Base-by-base conservation (phyloP, 495 filamentous ascomycete species). In the Penicillium turbatum region DNA sequence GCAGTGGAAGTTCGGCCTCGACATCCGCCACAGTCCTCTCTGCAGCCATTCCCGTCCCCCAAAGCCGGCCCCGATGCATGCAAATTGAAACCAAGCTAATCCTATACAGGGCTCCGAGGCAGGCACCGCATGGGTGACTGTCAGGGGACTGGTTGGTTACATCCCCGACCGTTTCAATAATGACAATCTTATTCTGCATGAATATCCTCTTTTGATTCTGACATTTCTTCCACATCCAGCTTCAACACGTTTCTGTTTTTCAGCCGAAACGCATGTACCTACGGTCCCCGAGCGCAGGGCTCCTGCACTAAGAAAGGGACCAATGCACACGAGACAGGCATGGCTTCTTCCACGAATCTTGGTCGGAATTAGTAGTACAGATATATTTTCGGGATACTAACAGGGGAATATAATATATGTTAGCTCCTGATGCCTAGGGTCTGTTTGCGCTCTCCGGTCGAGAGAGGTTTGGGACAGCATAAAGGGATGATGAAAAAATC, bases 261-360 rank as follows among this genome's bases (percentile, higher is more conserved):
- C 15, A 30, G 17, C 24, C 32, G 19, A 21, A 9, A 34, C 16
- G 32, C 31, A 49, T 53, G 50, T 26, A 48, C 36, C 35, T 19
- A 29, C 19, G 34, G 41, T 27, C 41, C 30, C 50, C 42, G 36
- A 46, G 40, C 53, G 42, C 48, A n/a, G n/a, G n/a, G n/a, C 57
- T 49, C 56, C 45, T 55, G 27, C 39, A 45, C 31, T 27, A 32
- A 3, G 37, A 31, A 48, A 41, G 43, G 37, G 53, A 60, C 38
- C 54, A 27, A 45, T 54, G 55, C 59, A 51, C 51, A 34, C 39
- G 45, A 43, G 27, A 26, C 6, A 9, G 34, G n/a, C 15, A 45
- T 46, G 16, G 51, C n/a, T 31, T 30, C 21, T 37, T n/a, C 41
- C 35, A 37, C 35, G n/a, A 37, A 24, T 24, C 21, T 2, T 24